Evolutionary conservation across 768 basidiomycete species (phyloP), one percentile per base, ranked within the genome.

Genomic region (Boletus barrowsii): DNA sequence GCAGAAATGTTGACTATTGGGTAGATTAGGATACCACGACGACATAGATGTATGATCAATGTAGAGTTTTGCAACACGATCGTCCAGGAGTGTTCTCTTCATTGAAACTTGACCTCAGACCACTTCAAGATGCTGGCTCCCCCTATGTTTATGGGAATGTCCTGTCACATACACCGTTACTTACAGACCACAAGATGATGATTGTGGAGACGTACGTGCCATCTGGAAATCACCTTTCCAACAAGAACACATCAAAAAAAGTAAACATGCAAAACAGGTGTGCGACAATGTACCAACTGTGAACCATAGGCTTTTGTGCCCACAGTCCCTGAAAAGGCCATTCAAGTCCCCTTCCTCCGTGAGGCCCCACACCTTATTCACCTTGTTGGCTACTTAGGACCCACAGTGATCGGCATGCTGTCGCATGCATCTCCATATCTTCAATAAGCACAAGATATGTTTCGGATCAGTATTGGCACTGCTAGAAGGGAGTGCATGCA

Each of bases 311-410:
- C 77, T 76, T 1, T 77, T 67, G 40, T 73, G 64, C 15, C 72
- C 70, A 42, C 57, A 67, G 22, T 68, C 54, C 45, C 64, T 66
- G 64, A 66, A 72, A 20, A 63, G 60, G 3, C 79, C 75, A 2
- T 74, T 68, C 22, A 83, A 61, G 62, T 88, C 86, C 0, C 86
- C 84, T 69, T 90, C 83, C 20, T 76, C 70, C 55, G 84, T 76
- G 44, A 86, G 51, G 15, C 85, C 82, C 88, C 87, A 83, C 17
- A 88, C 67, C 14, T 72, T 69, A 32, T 76, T 73, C 53, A 84
- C 71, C 63, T 76, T 72, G 50, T 74, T 62, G 0, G 72, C 75
- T 2, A 81, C 62, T 32, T 78, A 71, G 7, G 77, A 71, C 1
- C 79, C 82, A 41, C 81, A 76, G 6, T 85, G 64, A 0, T 70